Conservation (phyloP, 805 yeast genomes). For the Geotrichum ghanense region DNA sequence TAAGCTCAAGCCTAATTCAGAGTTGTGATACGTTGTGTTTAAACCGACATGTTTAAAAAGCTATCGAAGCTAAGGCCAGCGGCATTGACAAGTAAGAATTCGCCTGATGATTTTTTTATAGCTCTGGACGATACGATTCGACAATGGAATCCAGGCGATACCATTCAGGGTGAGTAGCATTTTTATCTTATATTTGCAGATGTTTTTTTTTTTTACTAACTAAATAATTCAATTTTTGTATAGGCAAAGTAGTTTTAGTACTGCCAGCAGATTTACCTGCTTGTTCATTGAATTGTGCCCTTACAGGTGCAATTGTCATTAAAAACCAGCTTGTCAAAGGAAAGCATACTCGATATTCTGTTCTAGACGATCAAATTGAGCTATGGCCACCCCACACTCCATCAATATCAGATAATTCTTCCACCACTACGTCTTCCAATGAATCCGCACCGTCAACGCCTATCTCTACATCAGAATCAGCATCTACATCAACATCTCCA, state of each 20-base stretch:
- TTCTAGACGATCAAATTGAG: conserved; percentile 20
- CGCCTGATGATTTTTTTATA: conserved; percentile 43
- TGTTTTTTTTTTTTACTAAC: background rate
- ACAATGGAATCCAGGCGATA: conserved; percentile 71
- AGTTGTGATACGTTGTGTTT: too few species aligned
- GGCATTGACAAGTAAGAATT: background rate
- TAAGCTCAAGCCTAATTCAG: too few species aligned
- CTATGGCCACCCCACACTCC: conserved; percentile 14
- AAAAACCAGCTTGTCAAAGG: conserved; percentile 23
- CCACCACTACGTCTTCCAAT: background rate
- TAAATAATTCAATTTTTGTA: background rate
- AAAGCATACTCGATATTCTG: conserved; percentile 17
- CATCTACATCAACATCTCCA: background rate
- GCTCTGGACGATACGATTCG: conserved; percentile 64
- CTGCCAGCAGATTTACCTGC: conserved; percentile 18
- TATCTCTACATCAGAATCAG: background rate
- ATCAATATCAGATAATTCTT: background rate
- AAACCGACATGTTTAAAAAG: conserved; percentile 14
- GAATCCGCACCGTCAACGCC: background rate
- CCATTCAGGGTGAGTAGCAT: conserved; percentile 14
- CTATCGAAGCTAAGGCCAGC: conserved; percentile 13
- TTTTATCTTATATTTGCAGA: background rate
- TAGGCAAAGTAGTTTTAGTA: conserved; percentile 23
- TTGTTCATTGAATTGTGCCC: conserved; percentile 14
- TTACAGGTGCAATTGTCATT: conserved; percentile 22